Evolutionary conservation across 164 flowering plant genomes (phyloP).

Genomic region (Liquidambar formosana): DNA sequence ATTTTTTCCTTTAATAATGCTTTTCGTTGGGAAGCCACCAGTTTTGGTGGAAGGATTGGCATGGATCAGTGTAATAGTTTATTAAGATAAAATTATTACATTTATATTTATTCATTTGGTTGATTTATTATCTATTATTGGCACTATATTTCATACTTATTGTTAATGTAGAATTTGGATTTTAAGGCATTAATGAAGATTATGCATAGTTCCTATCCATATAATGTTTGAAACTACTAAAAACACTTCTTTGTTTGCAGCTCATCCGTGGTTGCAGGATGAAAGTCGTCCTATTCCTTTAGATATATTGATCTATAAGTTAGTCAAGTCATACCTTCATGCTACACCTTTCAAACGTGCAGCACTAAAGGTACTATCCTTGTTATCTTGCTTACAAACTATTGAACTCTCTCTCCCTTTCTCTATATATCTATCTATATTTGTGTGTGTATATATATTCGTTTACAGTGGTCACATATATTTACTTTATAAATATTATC

Average conservation of each 20-base stretch:
- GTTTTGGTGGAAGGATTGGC: background rate
- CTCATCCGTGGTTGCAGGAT: constrained; percentile 72
- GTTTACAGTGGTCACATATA: no score
- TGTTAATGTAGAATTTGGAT: no score
- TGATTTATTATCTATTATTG: background rate
- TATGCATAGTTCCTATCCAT: background rate
- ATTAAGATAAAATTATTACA: background rate
- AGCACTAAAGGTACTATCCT: constrained; percentile 56
- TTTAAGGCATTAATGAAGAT: no score
- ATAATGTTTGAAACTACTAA: background rate
- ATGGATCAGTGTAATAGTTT: background rate
- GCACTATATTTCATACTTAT: no score
- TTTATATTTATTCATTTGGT: no score
- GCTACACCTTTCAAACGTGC: constrained; percentile 73
- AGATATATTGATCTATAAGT: constrained; percentile 62
- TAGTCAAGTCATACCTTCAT: constrained; percentile 64
- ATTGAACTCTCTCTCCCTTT: no score
- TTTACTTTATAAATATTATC: no score
- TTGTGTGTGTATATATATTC: no score
- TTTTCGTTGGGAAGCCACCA: background rate
- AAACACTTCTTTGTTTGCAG: constrained; percentile 30
- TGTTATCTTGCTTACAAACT: background rate
- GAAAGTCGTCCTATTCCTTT: constrained; percentile 55
- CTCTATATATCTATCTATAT: no score
- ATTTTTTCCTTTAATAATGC: background rate